These are phyloP conservation scores for Arthroderma uncinatum DNA, from an alignment of 2,329 filamentous ascomycete genomes.

Conservation along the genomic window DNA sequence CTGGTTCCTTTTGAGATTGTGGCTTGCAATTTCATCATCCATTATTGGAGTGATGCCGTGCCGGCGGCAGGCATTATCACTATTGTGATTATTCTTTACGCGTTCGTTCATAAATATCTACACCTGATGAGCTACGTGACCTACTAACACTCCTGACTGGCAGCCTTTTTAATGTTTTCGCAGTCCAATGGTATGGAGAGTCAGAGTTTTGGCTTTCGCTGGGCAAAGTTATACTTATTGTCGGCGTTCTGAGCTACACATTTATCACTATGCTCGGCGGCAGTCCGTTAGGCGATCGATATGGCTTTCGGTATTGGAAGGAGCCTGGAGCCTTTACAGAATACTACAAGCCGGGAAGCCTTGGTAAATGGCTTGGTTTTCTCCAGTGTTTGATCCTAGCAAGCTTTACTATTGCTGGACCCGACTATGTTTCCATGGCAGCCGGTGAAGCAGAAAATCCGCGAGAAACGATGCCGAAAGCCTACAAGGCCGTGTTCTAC, in stretches of 20 bases:
- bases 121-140: background rate
- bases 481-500: constrained; percentile 70
- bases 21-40: constrained; percentile 40
- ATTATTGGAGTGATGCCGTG: constrained; percentile 39
- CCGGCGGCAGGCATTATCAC: constrained; percentile 39
- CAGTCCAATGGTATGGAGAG: constrained; percentile 64
- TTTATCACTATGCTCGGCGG: constrained; percentile 76
- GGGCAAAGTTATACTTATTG: constrained; percentile 60
- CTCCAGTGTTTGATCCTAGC: constrained; percentile 62
- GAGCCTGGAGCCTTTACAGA: constrained; percentile 59
- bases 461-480: constrained; percentile 56
- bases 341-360: constrained; percentile 50
- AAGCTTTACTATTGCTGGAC: constrained; percentile 56
- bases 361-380: constrained; percentile 67
- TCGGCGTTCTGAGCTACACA: constrained; percentile 63
- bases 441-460: constrained; percentile 64
- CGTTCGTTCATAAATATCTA: constrained; percentile 20
- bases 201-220: constrained; percentile 64
- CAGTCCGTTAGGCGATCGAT: constrained; percentile 59
- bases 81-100: constrained; percentile 36
- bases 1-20: constrained; percentile 44
- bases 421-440: constrained; percentile 54
- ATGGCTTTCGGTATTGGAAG: constrained; percentile 60
- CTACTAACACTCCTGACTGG: background rate
- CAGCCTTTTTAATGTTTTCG: constrained; percentile 55